A percentile compares a stretch with the other conserved stretches of the same genome.
Conservation (phyloP, 2,329 filamentous ascomycete species). For the Penicillium sp. region DNA sequence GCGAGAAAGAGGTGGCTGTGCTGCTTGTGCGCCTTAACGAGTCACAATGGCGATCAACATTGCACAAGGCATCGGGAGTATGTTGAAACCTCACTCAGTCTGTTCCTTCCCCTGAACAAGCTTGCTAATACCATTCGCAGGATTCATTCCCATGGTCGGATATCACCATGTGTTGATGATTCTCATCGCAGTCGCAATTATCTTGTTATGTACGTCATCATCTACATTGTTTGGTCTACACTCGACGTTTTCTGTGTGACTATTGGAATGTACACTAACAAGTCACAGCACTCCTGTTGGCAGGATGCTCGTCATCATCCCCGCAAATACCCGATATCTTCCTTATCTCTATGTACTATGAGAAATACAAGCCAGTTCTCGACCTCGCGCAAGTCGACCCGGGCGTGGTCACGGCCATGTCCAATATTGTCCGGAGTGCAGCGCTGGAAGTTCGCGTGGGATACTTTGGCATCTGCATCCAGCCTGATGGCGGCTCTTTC, state of each 20-base stretch:
- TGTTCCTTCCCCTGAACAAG: background rate
- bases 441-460: constrained; percentile 88
- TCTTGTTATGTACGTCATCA: constrained; percentile 78
- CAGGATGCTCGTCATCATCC: constrained; percentile 95
- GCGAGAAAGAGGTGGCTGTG: constrained; percentile 14
- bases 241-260: background rate
- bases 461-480: constrained; percentile 97
- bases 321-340: constrained; percentile 95
- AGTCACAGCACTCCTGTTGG: constrained; percentile 76
- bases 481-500: constrained; percentile 85
- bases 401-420: constrained; percentile 78
- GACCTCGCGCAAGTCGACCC: constrained; percentile 89
- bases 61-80: constrained; percentile 39
- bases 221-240: background rate
- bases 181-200: constrained; percentile 88
- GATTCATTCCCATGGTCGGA: constrained; percentile 63
- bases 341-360: constrained; percentile 96
- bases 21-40: constrained; percentile 9
- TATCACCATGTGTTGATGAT: constrained; percentile 96
- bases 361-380: constrained; percentile 78
- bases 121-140: constrained; percentile 33
- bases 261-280: constrained; percentile 22
- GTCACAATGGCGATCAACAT: constrained; percentile 34
- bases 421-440: constrained; percentile 84
- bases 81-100: constrained; percentile 12